Evolutionary conservation across 2,329 filamentous ascomycete genomes (phyloP).

Genomic region (Ceratocystis harringtonii): DNA sequence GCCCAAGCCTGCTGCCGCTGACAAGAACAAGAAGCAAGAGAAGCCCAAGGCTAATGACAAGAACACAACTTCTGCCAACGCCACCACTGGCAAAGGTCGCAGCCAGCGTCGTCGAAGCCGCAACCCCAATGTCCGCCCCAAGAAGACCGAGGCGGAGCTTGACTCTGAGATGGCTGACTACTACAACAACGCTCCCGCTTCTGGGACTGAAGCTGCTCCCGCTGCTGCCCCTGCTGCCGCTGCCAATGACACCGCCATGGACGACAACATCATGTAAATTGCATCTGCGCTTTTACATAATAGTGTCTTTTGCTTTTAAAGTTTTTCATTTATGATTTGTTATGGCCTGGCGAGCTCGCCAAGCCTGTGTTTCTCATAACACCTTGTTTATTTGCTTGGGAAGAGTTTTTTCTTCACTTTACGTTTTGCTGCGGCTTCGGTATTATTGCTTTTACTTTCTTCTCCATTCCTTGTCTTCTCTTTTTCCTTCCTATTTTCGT

Average conservation of each 20-base stretch:
- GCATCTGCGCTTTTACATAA: neutral
- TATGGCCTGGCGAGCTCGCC: conserved; percentile 12
- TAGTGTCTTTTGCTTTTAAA: neutral
- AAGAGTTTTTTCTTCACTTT: neutral
- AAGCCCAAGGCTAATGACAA: conserved; percentile 27
- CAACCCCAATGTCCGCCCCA: conserved; percentile 49
- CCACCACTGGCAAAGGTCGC: conserved; percentile 28
- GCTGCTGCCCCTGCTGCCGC: conserved; percentile 32
- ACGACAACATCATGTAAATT: conserved; percentile 28
- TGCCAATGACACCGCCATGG: conserved; percentile 47
- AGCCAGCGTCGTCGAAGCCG: conserved; percentile 32
- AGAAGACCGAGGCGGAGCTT: conserved; percentile 91
- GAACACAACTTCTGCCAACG: conserved; percentile 23
- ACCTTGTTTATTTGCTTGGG: neutral
- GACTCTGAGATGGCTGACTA: conserved; percentile 98
- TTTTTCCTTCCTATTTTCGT: neutral
- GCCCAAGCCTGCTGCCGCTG: conserved; percentile 65
- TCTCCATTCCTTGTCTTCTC: neutral
- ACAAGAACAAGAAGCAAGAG: conserved; percentile 46
- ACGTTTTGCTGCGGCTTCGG: neutral
- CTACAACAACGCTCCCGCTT: conserved; percentile 42
- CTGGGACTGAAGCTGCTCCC: conserved; percentile 32
- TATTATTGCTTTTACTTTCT: conserved; percentile 7
- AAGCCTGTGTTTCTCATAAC: neutral
- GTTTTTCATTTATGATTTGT: conserved; percentile 6